Percentiles rank a stretch among this genome's conserved stretches.
phyloP scores from a whole-genome alignment of 306 rosid genomes.

The Mimosa bimucronata region DNA sequence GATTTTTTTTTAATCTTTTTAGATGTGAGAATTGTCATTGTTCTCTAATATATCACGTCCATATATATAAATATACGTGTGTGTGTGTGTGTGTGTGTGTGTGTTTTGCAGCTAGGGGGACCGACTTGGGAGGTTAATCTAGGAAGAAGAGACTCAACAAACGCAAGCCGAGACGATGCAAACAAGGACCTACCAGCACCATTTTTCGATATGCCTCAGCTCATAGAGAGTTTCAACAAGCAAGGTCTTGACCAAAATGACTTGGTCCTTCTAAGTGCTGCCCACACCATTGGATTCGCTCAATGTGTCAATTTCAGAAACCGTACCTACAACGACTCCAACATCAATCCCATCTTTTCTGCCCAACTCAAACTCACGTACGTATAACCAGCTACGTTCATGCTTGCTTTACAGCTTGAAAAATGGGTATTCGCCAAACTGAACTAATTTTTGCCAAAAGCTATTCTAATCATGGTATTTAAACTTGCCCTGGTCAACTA shows the following conservation, averaged over 20 bases:
- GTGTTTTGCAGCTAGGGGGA: conserved; percentile 52
- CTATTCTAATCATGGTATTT: too few species aligned
- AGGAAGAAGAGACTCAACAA: conserved; percentile 60
- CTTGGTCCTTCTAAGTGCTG: conserved; percentile 43
- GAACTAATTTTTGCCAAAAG: too few species aligned
- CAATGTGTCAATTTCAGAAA: conserved; percentile 10
- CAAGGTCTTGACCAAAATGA: conserved; percentile 54
- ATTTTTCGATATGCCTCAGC: conserved; percentile 30
- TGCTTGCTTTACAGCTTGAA: neutral
- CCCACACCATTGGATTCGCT: conserved; percentile 49
- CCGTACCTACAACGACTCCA: neutral
- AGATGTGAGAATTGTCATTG: too few species aligned
- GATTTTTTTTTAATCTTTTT: too few species aligned
- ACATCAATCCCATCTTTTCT: conserved; percentile 41
- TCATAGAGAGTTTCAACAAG: conserved; percentile 37
- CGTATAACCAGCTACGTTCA: neutral
- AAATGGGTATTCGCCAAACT: too few species aligned
- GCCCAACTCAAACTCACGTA: neutral
- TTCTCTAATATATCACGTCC: too few species aligned
- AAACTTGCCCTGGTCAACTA: too few species aligned
- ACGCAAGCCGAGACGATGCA: conserved; percentile 43
- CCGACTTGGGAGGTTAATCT: conserved; percentile 47
- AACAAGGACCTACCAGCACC: conserved; percentile 46
- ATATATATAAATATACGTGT: too few species aligned
- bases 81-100: too few species aligned